Conservation (phyloP, 2,329 filamentous ascomycete genomes). For the Pyricularia pennisetigena region DNA sequence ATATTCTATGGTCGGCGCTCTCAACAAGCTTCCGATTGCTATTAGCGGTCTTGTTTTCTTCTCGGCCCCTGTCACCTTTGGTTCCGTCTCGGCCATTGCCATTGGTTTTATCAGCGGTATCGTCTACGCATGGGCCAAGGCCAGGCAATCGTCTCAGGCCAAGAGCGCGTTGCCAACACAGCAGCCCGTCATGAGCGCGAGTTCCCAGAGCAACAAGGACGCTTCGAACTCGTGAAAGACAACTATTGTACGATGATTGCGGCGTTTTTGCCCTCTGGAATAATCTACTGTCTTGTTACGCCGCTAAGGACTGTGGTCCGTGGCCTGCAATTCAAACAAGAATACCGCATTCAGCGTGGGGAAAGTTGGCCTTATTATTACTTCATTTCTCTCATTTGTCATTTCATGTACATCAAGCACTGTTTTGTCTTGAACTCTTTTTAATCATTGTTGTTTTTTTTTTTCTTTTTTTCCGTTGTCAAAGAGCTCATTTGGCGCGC, state of each 20-base stretch:
- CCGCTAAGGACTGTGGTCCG: background rate
- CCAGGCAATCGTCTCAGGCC: slow-evolving; percentile 61
- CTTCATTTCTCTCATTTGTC: background rate
- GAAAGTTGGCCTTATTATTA: background rate
- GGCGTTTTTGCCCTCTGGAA: background rate
- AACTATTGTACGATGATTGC: background rate
- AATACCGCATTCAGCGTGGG: background rate
- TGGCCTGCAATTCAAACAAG: background rate
- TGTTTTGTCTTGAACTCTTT: background rate
- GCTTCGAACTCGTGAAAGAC: slow-evolving; percentile 57
- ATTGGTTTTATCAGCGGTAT: slow-evolving; percentile 89
- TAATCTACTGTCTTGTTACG: background rate
- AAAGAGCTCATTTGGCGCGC: background rate
- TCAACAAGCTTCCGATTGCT: slow-evolving; percentile 97
- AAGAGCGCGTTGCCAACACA: slow-evolving; percentile 61
- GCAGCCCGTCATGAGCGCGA: slow-evolving; percentile 71
- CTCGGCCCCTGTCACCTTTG: slow-evolving; percentile 83
- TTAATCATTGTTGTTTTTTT: slow-evolving; percentile 1
- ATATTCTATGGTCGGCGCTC: slow-evolving; percentile 95
- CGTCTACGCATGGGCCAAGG: slow-evolving; percentile 80
- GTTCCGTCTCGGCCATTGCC: slow-evolving; percentile 82
- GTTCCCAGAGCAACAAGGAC: slow-evolving; percentile 83
- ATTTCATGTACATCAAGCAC: slow-evolving; percentile 4
- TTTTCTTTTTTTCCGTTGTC: background rate
- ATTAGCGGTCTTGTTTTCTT: slow-evolving; percentile 92